Evolutionary conservation across 768 basidiomycete species (phyloP).

Genomic region (Crepidotus variabilis): DNA sequence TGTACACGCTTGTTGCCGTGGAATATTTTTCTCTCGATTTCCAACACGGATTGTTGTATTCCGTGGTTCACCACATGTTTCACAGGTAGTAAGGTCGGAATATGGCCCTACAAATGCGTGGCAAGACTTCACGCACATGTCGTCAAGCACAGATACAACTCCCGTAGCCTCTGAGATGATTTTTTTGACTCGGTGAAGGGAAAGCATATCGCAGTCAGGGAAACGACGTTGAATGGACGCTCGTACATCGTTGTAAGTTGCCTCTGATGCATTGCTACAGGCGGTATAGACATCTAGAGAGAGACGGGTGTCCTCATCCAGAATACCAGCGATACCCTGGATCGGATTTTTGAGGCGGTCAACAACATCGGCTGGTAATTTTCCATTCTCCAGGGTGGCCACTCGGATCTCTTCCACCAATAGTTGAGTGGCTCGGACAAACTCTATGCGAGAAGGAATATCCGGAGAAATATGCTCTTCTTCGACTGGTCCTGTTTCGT

Average conservation of each 20-base stretch:
- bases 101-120: slow-evolving; percentile 36
- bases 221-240: slow-evolving; percentile 18
- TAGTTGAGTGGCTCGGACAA: slow-evolving; percentile 13
- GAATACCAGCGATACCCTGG: slow-evolving; percentile 10
- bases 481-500: neutral
- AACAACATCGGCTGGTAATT: slow-evolving; percentile 15
- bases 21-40: slow-evolving; percentile 14
- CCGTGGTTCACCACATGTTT: slow-evolving; percentile 23
- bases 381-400: slow-evolving; percentile 24
- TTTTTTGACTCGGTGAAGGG: slow-evolving; percentile 25
- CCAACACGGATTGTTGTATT: neutral
- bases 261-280: slow-evolving; percentile 24
- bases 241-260: slow-evolving; percentile 22
- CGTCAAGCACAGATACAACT: slow-evolving; percentile 25
- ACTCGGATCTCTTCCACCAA: slow-evolving; percentile 18
- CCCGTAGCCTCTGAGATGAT: slow-evolving; percentile 27
- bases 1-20: slow-evolving; percentile 29
- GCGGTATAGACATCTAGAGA: slow-evolving; percentile 30
- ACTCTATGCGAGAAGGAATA: slow-evolving; percentile 7
- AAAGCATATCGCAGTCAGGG: slow-evolving; percentile 24
- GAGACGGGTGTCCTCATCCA: slow-evolving; percentile 23
- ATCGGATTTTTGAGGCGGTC: slow-evolving; percentile 24
- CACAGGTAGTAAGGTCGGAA: slow-evolving; percentile 23
- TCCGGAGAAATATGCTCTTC: neutral
- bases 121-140: slow-evolving; percentile 44